Evolutionary conservation across 352 stramenopile species (phyloP).

Genomic region (Aphanomyces cochlioides): DNA sequence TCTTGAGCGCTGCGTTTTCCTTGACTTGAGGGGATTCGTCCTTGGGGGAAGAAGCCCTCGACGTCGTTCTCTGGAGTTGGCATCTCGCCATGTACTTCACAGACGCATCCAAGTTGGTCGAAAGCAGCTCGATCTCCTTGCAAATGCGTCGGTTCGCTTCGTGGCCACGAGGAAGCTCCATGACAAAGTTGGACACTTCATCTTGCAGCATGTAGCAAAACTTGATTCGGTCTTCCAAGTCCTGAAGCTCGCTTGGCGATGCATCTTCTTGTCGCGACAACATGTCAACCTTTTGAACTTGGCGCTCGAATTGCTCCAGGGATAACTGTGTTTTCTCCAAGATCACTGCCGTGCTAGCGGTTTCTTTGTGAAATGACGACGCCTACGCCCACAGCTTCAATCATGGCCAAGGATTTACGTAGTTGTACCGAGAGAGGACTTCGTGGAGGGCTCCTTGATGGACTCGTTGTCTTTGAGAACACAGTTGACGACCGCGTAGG

Average conservation of each 20-base stretch:
- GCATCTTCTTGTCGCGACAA: not conserved
- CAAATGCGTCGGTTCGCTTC: constrained; percentile 3
- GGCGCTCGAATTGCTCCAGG: constrained; percentile 76
- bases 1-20: constrained; percentile 3
- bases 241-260: constrained; percentile 43
- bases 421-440: constrained; percentile 11
- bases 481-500: not conserved
- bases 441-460: not conserved
- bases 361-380: not conserved
- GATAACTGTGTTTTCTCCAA: constrained; percentile 14
- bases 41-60: not conserved
- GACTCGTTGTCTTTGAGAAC: not conserved
- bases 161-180: constrained; percentile 1
- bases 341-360: not conserved
- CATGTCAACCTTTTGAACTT: constrained; percentile 37
- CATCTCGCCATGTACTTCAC: constrained; percentile 11
- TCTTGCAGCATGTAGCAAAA: constrained; percentile 80
- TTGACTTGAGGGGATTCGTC: not conserved
- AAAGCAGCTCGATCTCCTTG: constrained; percentile 9
- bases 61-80: not conserved
- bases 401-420: not conserved
- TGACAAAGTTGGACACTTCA: constrained; percentile 41
- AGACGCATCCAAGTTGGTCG: constrained; percentile 4
- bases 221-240: constrained; percentile 77
- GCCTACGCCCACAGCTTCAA: not conserved